Conservation (phyloP, 371 early-diverging fungal species). For the Mucor ambiguus region DNA sequence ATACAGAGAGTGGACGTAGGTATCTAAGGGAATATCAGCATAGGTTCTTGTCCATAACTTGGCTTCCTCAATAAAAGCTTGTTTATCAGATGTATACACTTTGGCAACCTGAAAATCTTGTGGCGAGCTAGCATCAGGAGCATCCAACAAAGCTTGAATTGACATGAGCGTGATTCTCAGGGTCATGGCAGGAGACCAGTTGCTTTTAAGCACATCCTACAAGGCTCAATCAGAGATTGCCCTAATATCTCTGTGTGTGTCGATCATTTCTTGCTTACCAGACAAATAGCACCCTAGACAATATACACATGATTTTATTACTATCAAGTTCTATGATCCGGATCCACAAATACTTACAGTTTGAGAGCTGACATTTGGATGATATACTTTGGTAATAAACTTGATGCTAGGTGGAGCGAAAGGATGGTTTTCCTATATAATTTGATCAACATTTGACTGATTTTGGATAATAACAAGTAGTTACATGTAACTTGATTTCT, state of each 20-base stretch:
- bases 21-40: slow-evolving; percentile 15
- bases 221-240: neutral
- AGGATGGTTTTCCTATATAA: slow-evolving; percentile 40
- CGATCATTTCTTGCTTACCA: slow-evolving; percentile 21
- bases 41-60: slow-evolving; percentile 8
- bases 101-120: slow-evolving; percentile 31
- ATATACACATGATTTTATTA: neutral
- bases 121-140: slow-evolving; percentile 58
- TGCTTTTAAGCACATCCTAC: slow-evolving; percentile 37
- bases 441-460: neutral
- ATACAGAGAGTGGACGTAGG: neutral
- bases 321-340: neutral
- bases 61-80: slow-evolving; percentile 12
- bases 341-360: slow-evolving; percentile 38
- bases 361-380: slow-evolving; percentile 59
- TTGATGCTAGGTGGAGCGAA: slow-evolving; percentile 56
- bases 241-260: neutral
- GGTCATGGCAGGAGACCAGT: slow-evolving; percentile 58
- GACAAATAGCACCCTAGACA: slow-evolving; percentile 52
- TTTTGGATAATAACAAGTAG: slow-evolving; percentile 40
- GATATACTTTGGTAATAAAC: slow-evolving; percentile 54
- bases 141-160: slow-evolving; percentile 50
- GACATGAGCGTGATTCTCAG: slow-evolving; percentile 49
- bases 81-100: slow-evolving; percentile 11
- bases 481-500: slow-evolving; percentile 5